Base-by-base conservation (phyloP, 2,329 filamentous ascomycete species). In the Sporothrix brasiliensis region DNA sequence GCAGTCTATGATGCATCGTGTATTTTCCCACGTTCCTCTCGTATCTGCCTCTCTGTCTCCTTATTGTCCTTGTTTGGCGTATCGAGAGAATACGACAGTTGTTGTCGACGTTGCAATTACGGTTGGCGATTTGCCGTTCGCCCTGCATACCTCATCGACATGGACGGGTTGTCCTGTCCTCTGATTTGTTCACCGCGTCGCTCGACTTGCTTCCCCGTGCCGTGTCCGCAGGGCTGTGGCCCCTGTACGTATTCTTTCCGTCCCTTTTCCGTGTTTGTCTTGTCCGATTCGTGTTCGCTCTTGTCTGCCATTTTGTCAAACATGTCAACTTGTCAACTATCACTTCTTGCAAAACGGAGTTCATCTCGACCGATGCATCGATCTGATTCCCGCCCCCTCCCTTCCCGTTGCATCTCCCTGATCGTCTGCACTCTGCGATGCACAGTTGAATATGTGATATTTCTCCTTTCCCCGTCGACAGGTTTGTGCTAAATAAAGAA, bases 141-240 rank as follows among this genome's bases (percentile, higher is more conserved):
- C 41, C 41, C 41, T 58, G 30, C 54, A n/a, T 27, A 9, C 27
- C 54, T 24, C 39, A 21, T 27, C 21, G 58, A 16, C 58, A 50
- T 14, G 16, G 56, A 14, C 56, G 34, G n/a, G 10, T 14, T 34
- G n/a, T 21, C 14, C 27, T 13, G 54, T n/a, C 54, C 3, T n/a
- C n/a, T 61, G 58, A 24, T 47, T 47, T 27, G 39, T 39, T 24
- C 58, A 11, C 58, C 58, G 58, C 39, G 21, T 61, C 39, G 39
- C 14, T 44, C 24, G 21, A 27, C 11, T 4, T 61, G 21, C 58
- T 61, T 61, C 39, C 39, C 58, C 58, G 58, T 61, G 58, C 58
- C 58, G 58, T 61, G 58, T 61, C 58, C 47, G 39, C 58, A 61
- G 39, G 39, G 58, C 58, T 47, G 58, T 39, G 4, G 19, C 30